Percentiles rank a stretch among this genome's conserved stretches.
Conservation (phyloP, 2,329 filamentous ascomycete genomes). For the Ceratocystis diversiconidia region DNA sequence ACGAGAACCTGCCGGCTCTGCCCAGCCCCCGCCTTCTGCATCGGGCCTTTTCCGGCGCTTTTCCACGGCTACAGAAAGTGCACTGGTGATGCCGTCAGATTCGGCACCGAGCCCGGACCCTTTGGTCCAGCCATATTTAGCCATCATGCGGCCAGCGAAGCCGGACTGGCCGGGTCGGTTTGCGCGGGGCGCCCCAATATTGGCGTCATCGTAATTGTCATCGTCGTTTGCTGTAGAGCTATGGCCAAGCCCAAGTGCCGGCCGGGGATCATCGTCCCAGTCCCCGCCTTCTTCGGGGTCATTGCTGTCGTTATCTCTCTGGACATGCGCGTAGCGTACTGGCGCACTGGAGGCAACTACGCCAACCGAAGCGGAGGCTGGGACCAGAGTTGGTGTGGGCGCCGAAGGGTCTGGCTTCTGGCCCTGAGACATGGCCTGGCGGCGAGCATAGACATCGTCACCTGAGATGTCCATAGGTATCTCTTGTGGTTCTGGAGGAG, state of each 20-base stretch:
- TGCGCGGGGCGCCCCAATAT: constrained; percentile 36
- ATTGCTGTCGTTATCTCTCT: constrained; percentile 20
- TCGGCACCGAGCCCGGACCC: constrained; percentile 76
- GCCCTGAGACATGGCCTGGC: constrained; percentile 42
- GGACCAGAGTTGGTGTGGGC: constrained; percentile 20
- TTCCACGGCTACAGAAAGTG: constrained; percentile 70
- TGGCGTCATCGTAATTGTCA: constrained; percentile 26
- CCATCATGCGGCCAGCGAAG: constrained; percentile 78
- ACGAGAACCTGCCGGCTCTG: constrained; percentile 46
- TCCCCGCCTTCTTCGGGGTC: constrained; percentile 27
- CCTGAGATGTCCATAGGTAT: constrained; percentile 38
- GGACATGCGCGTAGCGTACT: constrained; percentile 51
- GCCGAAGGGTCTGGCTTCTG: constrained; percentile 21
- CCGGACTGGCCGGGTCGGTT: constrained; percentile 64
- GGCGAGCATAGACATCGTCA: constrained; percentile 55
- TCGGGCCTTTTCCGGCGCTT: constrained; percentile 70
- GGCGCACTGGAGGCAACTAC: constrained; percentile 53
- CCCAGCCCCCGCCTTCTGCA: constrained; percentile 65
- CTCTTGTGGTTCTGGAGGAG: constrained; percentile 37
- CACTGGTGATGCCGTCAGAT: constrained; percentile 69
- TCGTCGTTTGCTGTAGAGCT: constrained; percentile 14
- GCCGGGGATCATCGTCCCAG: constrained; percentile 31
- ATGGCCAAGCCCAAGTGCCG: constrained; percentile 37
- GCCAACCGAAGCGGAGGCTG: constrained; percentile 28
- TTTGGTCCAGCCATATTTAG: constrained; percentile 86